These are phyloP conservation scores for Ceratocystis ficicola DNA, from an alignment of 2,329 filamentous ascomycete species.

Conservation along the genomic window DNA sequence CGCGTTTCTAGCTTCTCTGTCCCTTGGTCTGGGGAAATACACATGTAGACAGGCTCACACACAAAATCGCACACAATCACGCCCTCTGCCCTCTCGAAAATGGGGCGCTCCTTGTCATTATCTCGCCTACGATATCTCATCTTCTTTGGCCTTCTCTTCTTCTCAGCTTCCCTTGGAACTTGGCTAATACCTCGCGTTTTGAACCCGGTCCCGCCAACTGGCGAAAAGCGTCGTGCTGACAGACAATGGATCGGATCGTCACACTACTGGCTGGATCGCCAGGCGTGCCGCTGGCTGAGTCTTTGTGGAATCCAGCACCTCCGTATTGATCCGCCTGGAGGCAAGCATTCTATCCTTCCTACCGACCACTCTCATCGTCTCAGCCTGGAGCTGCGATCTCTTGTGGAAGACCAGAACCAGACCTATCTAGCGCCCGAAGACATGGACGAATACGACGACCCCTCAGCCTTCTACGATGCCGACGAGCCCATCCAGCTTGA, in stretches of 20 bases:
- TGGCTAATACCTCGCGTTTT: constrained; percentile 43
- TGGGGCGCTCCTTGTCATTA: constrained; percentile 26
- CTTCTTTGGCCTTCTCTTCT: constrained; percentile 31
- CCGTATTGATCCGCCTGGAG: constrained; percentile 43
- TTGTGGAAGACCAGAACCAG: constrained; percentile 12
- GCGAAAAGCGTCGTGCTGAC: constrained; percentile 51
- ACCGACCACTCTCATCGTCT: constrained; percentile 24
- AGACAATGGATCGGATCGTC: constrained; percentile 57
- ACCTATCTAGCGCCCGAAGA: constrained; percentile 22
- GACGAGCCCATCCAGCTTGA: constrained; percentile 25
- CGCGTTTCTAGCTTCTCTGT: neutral
- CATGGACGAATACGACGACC: constrained; percentile 25
- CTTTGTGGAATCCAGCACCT: constrained; percentile 70
- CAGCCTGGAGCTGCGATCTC: constrained; percentile 29
- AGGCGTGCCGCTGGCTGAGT: constrained; percentile 65
- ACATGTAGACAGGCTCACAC: no score
- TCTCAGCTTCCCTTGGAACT: constrained; percentile 37
- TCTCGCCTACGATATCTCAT: constrained; percentile 37
- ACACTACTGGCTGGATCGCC: constrained; percentile 61
- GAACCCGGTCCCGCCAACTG: constrained; percentile 51
- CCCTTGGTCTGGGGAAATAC: neutral
- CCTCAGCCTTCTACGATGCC: constrained; percentile 22
- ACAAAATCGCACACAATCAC: neutral
- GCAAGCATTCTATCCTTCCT: constrained; percentile 26
- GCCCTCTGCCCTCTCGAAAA: neutral